phyloP scores from a whole-genome alignment of 2,329 filamentous ascomycete genomes.

The Septoria petroselini region DNA sequence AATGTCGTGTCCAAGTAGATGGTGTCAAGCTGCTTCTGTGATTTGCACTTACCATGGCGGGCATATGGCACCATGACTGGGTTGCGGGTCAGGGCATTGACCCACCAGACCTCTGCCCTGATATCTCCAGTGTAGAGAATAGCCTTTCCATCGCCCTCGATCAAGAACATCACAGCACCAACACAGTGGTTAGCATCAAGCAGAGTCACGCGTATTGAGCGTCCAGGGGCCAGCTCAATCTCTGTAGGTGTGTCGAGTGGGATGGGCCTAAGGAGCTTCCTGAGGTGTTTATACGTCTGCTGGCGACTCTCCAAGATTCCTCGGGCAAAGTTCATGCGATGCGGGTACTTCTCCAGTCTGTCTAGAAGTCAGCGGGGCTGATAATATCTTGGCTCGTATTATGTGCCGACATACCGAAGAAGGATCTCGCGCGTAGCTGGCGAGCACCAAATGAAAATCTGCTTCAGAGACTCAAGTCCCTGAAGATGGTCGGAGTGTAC shows the following conservation, averaged over 20 bases:
- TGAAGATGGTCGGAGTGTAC: slow-evolving; percentile 86
- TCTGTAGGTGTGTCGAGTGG: slow-evolving; percentile 75
- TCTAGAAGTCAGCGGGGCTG: not conserved
- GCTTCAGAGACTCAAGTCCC: slow-evolving; percentile 71
- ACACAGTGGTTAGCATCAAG: slow-evolving; percentile 91
- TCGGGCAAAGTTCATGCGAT: slow-evolving; percentile 75
- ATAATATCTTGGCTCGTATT: not conserved
- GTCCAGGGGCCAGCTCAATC: slow-evolving; percentile 69
- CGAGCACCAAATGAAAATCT: slow-evolving; percentile 89
- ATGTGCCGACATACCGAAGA: slow-evolving; percentile 49
- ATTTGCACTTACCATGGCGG: slow-evolving; percentile 42
- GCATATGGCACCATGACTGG: slow-evolving; percentile 71
- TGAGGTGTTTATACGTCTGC: slow-evolving; percentile 73
- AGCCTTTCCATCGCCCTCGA: slow-evolving; percentile 69
- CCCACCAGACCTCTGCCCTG: slow-evolving; percentile 81
- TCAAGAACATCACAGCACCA: slow-evolving; percentile 87
- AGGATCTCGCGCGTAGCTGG: slow-evolving; percentile 76
- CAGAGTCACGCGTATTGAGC: slow-evolving; percentile 73
- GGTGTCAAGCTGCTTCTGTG: slow-evolving; percentile 67
- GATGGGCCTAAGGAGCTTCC: slow-evolving; percentile 70
- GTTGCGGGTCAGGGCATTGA: slow-evolving; percentile 67
- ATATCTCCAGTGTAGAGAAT: slow-evolving; percentile 88
- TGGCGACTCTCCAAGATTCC: slow-evolving; percentile 72
- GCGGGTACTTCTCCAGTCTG: slow-evolving; percentile 64
- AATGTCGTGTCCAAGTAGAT: slow-evolving; percentile 91